Evolutionary conservation across 2,329 filamentous ascomycete species (phyloP), one percentile per base, ranked within the genome.

Genomic region (Saccharata proteae): DNA sequence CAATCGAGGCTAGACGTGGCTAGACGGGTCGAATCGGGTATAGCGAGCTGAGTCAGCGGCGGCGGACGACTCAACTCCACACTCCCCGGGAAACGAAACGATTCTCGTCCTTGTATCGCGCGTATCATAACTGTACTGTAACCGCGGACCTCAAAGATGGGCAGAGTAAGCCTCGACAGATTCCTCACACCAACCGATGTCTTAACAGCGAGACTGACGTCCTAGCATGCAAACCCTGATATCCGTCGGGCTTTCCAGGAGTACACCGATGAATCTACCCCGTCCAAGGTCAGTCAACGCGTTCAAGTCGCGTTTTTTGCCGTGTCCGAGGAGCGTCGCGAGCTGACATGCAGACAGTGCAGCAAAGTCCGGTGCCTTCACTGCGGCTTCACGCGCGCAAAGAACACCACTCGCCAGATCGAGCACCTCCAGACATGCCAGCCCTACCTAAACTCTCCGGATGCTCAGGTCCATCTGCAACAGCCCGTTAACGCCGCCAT

Each of bases 391-490:
- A 57, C 62, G 23, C 58, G 62, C 38, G 62, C 62, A 19, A 64
- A 64, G 48, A 67, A 67, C 46, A 63, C 60, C 8, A 66, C 62
- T 7, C 57, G 62, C 38, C 62, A 67, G 45, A 60, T 64, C 37
- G 61, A 67, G 38, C 62, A 67, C 39, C 55, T 67, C 3, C 55
- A 61, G 27, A 48, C 52, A 34, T 67, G 62, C 41, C 51, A 58
- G 38, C 44, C 49, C 5, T 66, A 63, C 40, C 51, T 64, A 11
- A 44, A 45, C 18, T 64, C 60, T 5, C 44, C 57, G 14, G 61
- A 65, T 28, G 62, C 61, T 10, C 55, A 54, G 24, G 51, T 45
- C 10, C 49, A 57, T 32, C 32, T 52, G 27, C 43, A 12, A 33
- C 38, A 26, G 15, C 11, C 20, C 4, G 26, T 6, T 21, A 27